phyloP scores from a whole-genome alignment of 192 early-diverging fungal species.

The Backusella macrospora region DNA sequence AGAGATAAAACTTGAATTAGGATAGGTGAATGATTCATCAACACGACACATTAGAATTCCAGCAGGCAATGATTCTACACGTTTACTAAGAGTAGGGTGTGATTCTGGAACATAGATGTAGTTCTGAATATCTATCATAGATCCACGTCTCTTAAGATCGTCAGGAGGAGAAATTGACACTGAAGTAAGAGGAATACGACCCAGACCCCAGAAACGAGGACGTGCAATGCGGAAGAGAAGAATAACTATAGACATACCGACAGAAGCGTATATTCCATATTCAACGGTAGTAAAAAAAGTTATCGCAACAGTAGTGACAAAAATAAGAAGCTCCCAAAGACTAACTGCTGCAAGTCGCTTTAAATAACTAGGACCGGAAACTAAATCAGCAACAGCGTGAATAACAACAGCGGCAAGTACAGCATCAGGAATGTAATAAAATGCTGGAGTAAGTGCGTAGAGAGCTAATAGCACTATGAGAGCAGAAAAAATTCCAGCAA shows the following conservation, averaged over 20 bases:
- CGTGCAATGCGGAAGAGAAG: conserved; percentile 81
- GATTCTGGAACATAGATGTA: conserved; percentile 34
- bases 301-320: conserved; percentile 54
- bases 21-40: conserved; percentile 75
- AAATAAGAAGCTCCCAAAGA: conserved; percentile 61
- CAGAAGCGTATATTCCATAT: conserved; percentile 78
- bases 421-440: conserved; percentile 88
- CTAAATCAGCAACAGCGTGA: conserved; percentile 81
- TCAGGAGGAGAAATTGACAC: neutral
- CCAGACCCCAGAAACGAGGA: conserved; percentile 60
- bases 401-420: conserved; percentile 87
- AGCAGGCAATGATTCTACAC: conserved; percentile 43
- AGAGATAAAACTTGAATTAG: conserved; percentile 68
- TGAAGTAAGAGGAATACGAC: conserved; percentile 36
- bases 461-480: conserved; percentile 81
- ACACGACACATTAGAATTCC: conserved; percentile 76
- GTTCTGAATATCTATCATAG: conserved; percentile 16
- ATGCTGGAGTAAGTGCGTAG: conserved; percentile 79
- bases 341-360: conserved; percentile 59
- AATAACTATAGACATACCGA: conserved; percentile 70
- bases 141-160: neutral
- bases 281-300: conserved; percentile 66
- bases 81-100: conserved; percentile 36
- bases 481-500: conserved; percentile 82
- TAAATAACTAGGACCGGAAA: conserved; percentile 64